These are phyloP conservation scores for Hortiboletus flavorubellus DNA, from an alignment of 768 basidiomycete species.

Conservation along the genomic window DNA sequence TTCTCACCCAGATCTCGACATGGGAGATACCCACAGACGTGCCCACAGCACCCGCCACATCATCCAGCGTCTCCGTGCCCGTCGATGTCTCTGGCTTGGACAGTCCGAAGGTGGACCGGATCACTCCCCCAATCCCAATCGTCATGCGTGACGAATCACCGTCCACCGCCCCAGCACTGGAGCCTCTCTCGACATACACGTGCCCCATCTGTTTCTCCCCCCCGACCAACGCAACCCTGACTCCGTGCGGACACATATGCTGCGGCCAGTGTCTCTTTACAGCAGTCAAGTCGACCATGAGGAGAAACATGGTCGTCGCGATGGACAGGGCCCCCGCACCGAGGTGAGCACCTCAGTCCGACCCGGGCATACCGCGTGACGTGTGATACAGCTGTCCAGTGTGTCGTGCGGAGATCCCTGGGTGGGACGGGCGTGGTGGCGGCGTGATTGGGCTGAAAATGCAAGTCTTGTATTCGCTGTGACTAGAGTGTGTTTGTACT, in stretches of 20 bases:
- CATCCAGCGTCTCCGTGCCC: not conserved
- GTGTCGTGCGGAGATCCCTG: constrained; percentile 60
- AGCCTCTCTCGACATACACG: constrained; percentile 56
- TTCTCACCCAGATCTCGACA: constrained; percentile 15
- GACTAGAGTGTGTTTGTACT: constrained; percentile 12
- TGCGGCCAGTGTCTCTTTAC: constrained; percentile 76
- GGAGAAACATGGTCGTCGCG: constrained; percentile 40
- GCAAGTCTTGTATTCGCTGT: constrained; percentile 30
- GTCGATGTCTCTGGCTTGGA: constrained; percentile 5
- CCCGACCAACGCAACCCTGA: constrained; percentile 71
- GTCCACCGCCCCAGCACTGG: constrained; percentile 1
- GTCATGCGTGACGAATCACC: not conserved
- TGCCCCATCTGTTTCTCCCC: constrained; percentile 81
- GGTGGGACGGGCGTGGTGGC: constrained; percentile 69
- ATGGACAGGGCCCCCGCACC: constrained; percentile 35
- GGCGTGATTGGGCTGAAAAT: constrained; percentile 63
- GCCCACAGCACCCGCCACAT: not conserved
- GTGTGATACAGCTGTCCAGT: constrained; percentile 54
- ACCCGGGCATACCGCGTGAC: not conserved
- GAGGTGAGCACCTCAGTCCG: constrained; percentile 30
- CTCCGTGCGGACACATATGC: constrained; percentile 77
- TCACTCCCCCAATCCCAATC: not conserved
- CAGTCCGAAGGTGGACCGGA: not conserved
- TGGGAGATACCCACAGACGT: constrained; percentile 21
- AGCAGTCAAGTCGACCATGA: constrained; percentile 60